These are phyloP conservation scores for Odonthalia washingtoniensis DNA, from an alignment of 31 red algal genomes.

Conservation along the genomic window DNA sequence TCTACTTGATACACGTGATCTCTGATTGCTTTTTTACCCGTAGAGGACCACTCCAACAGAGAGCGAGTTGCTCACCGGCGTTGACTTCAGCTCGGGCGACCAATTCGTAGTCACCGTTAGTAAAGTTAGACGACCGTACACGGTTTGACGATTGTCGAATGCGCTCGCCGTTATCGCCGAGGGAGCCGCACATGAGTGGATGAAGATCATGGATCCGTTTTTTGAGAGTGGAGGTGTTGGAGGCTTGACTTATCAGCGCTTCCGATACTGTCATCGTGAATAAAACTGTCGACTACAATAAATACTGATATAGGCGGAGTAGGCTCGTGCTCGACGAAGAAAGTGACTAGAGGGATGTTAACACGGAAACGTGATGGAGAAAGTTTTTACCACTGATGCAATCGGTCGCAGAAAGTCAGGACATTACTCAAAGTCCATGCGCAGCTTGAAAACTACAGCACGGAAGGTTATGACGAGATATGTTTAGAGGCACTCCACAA, in stretches of 20 bases:
- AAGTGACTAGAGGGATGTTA: background rate
- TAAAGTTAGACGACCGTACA: background rate
- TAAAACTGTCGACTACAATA: background rate
- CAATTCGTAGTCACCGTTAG: background rate
- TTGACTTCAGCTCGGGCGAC: background rate
- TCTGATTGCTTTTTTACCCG: background rate
- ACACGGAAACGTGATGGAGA: background rate
- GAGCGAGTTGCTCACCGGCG: background rate
- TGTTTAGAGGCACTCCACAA: background rate
- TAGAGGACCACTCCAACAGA: slow-evolving; percentile 1
- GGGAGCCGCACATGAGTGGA: background rate
- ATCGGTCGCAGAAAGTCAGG: background rate
- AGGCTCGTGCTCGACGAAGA: background rate
- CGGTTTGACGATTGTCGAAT: background rate
- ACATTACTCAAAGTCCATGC: background rate
- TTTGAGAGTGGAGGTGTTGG: background rate
- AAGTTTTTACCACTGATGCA: background rate
- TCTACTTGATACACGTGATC: slow-evolving; percentile 27
- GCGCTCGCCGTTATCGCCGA: background rate
- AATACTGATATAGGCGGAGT: background rate
- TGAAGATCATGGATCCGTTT: background rate
- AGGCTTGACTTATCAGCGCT: background rate
- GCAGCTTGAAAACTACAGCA: background rate
- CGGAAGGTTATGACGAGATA: background rate
- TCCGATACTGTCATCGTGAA: background rate